A percentile compares a stretch with the other conserved stretches of the same genome.
Conservation (phyloP, 768 basidiomycete genomes). For the Tricholoma matsutake region DNA sequence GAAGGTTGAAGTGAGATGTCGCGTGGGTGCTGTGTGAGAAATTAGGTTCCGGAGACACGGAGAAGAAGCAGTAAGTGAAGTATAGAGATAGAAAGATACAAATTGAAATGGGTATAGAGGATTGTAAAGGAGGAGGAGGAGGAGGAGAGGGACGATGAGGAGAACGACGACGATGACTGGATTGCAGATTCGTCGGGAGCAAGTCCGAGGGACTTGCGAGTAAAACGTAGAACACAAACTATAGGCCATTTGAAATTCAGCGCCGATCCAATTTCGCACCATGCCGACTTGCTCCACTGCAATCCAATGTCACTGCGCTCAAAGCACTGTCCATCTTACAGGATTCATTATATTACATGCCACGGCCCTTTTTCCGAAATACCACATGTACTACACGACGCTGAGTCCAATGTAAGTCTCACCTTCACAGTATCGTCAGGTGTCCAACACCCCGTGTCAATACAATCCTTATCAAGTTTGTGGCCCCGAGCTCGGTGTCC, state of each 20-base stretch:
- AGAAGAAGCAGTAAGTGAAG: constrained; percentile 5
- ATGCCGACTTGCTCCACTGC: background rate
- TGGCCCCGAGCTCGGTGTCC: background rate
- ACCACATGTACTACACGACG: background rate
- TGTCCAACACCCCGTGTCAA: background rate
- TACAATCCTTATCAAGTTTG: background rate
- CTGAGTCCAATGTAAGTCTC: too few species aligned
- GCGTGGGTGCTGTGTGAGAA: constrained; percentile 15
- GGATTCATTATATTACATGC: constrained; percentile 11
- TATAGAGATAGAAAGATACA: constrained; percentile 5
- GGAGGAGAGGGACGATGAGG: constrained; percentile 15
- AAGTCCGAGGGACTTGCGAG: background rate
- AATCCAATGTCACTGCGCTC: too few species aligned
- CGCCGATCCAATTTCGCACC: constrained; percentile 27
- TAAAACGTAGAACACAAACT: background rate
- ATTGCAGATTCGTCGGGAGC: constrained; percentile 12
- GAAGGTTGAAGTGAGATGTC: constrained; percentile 5
- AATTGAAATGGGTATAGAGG: constrained; percentile 2
- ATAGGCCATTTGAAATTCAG: constrained; percentile 28
- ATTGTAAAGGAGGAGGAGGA: constrained; percentile 18
- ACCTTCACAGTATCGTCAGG: background rate
- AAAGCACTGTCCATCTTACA: too few species aligned
- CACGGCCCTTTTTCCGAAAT: constrained; percentile 1
- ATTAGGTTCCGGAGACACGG: constrained; percentile 16
- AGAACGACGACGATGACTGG: constrained; percentile 16